These are phyloP conservation scores for Monosporascus sp. DNA, from an alignment of 2,329 filamentous ascomycete species.

Conservation along the genomic window DNA sequence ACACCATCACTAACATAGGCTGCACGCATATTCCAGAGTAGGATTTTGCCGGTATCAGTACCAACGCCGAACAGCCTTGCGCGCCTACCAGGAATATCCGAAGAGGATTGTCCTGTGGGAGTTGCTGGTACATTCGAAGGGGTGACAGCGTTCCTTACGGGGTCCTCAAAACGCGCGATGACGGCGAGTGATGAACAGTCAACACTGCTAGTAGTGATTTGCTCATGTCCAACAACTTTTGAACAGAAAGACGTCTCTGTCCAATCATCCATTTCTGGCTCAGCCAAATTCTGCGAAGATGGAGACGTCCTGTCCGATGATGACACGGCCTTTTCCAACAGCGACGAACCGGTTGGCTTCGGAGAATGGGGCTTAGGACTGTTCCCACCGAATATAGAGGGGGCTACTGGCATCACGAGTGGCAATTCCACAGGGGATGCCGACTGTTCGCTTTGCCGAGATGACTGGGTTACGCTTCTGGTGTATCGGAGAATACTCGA, in stretches of 20 bases:
- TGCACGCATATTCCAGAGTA: constrained; percentile 82
- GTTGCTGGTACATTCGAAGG: constrained; percentile 46
- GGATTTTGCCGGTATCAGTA: constrained; percentile 69
- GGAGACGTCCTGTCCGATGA: constrained; percentile 20
- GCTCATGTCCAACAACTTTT: constrained; percentile 51
- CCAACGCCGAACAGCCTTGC: constrained; percentile 78
- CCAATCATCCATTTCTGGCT: constrained; percentile 56
- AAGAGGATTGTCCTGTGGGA: constrained; percentile 33
- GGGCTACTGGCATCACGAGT: constrained; percentile 4
- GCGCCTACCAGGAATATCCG: constrained; percentile 77
- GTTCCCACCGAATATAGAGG: constrained; percentile 28
- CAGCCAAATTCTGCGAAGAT: constrained; percentile 13
- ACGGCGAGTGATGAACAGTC: constrained; percentile 72
- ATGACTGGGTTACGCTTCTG: constrained; percentile 24
- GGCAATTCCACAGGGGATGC: constrained; percentile 1
- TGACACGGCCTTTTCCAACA: constrained; percentile 14
- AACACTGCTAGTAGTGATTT: constrained; percentile 65
- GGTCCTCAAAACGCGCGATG: constrained; percentile 73
- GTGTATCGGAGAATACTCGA: constrained; percentile 41
- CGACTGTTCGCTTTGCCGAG: constrained; percentile 3
- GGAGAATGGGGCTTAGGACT: constrained; percentile 13
- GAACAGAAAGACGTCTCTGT: constrained; percentile 56
- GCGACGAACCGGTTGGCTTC: constrained; percentile 14
- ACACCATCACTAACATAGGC: constrained; percentile 54
- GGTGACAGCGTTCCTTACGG: constrained; percentile 54